phyloP scores from a whole-genome alignment of 371 early-diverging fungal genomes.

The Cokeromyces recurvatus region DNA sequence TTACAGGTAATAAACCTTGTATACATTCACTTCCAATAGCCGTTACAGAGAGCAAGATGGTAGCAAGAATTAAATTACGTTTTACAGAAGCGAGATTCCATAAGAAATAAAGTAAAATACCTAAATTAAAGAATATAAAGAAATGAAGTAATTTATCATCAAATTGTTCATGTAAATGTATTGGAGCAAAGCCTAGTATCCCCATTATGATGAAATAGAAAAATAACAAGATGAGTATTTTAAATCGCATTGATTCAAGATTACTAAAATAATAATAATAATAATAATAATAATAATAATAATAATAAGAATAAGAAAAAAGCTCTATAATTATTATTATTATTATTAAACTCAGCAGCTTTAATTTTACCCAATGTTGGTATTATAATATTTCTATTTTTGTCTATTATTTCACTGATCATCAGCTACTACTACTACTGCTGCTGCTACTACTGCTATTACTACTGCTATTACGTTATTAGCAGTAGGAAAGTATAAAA shows the following conservation, averaged over 20 bases:
- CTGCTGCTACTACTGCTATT: too few species aligned
- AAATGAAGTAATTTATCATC: constrained; percentile 46
- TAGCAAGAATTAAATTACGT: constrained; percentile 32
- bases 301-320: too few species aligned
- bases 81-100: constrained; percentile 42
- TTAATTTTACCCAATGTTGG: too few species aligned
- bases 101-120: constrained; percentile 34
- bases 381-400: too few species aligned
- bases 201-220: constrained; percentile 34
- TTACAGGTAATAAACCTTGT: constrained; percentile 45
- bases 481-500: too few species aligned
- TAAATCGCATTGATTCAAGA: constrained; percentile 25
- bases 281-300: too few species aligned
- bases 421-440: too few species aligned
- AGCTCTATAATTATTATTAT: too few species aligned
- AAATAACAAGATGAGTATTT: constrained; percentile 29
- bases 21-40: constrained; percentile 40
- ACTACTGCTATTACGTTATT: too few species aligned
- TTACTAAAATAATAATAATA: too few species aligned
- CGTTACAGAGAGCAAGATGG: constrained; percentile 13
- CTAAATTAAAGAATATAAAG: constrained; percentile 27
- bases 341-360: too few species aligned
- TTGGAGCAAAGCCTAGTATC: constrained; percentile 43
- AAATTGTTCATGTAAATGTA: constrained; percentile 26
- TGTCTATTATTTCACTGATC: too few species aligned